Evolutionary conservation across 148 eudicot species (phyloP), one percentile per base, ranked within the genome.

Genomic region (Dysphania ambrosioides): DNA sequence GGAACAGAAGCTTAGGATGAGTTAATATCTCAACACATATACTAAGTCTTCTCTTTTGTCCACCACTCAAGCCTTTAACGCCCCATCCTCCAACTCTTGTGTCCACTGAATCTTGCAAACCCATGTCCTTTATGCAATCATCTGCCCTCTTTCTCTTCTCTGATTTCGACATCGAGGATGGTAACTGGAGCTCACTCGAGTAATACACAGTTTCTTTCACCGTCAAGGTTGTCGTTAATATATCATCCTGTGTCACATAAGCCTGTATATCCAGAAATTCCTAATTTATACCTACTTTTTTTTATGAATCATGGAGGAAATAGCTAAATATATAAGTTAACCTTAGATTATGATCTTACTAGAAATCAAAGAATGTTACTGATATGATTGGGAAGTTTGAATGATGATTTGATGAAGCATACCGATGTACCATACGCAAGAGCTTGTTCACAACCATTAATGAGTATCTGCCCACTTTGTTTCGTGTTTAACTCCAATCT

Each of bases 371-470:
- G n/a, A 19, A 15, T 18, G 19, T 18, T 16, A 49, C 2, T 4
- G 10, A 42, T 42, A 42, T 42, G 3, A 15, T 44, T 2, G 16
- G 15, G 51, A 44, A 13, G 51, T 2, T 12, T 13, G 16, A 11
- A 36, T 36, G 19, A 47, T 47, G 6, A 47, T n/a, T n/a, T n/a
- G n/a, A 47, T 18, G 19, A 44, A 0, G 4, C 51, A 47, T 47
- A 87, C 93, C 81, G 88, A 89, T 29, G 91, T 86, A n/a, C 91
- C 91, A 78, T 81, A 87, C 1, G 89, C 84, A 2, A 89, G 86
- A 59, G 66, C 57, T 69, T 84, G 85, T 11, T 81, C 85, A 23
- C 64, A 67, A 47, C 91, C 91, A 70, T 86, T 89, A 15, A 87
- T 70, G 32, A 89, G 73, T 64, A 89, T 79, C n/a, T 84, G 77